Base-by-base conservation (phyloP, 228 moss, liverwort and hornwort species). In the Sphagnum fallax region DNA sequence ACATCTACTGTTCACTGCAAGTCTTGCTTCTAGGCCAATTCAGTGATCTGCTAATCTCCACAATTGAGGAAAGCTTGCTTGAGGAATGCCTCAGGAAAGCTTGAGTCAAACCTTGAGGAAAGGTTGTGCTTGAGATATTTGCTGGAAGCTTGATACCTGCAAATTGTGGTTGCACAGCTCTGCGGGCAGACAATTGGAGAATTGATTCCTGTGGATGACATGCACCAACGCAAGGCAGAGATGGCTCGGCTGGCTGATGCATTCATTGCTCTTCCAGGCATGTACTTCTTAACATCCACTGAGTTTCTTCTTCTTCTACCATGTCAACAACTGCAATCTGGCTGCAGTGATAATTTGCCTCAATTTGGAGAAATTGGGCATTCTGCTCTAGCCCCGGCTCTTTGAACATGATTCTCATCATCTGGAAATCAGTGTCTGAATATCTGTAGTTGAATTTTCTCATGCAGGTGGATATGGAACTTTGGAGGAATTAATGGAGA, bases 181-280 rank as follows among this genome's bases (percentile, higher is more conserved):
- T 78, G 76, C 18, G 85, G 85, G 48, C 52, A 75, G 32, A 79
- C 82, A 4, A 68, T 85, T 6, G 85, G 85, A 8, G 85, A 85
- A 72, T 18, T 85, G 11, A 71, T 69, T 65, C 74, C 79, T 13
- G 85, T 85, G 11, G 71, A 81, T 32, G 82, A 85, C 73, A 85
- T 85, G 85, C 85, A 85, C 55, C 74, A 79, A 53, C 71, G 85
- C 13, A 85, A 85, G 71, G 85, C 85, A 10, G 85, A 85, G 68
- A 85, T 85, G 85, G 85, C 85, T 50, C 81, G 82, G 58, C 85
- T 79, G 73, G 78, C 82, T 7, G 85, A 85, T 65, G 85, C 79
- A 0, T 85, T 85, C 74, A 82, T 85, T 57, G 85, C 85, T 9
- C 70, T 85, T 7, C 85, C 85, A 79, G 85, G 85, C 81, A 48